phyloP scores from a whole-genome alignment of 2,329 filamentous ascomycete genomes.

The Whalleya microplaca region DNA sequence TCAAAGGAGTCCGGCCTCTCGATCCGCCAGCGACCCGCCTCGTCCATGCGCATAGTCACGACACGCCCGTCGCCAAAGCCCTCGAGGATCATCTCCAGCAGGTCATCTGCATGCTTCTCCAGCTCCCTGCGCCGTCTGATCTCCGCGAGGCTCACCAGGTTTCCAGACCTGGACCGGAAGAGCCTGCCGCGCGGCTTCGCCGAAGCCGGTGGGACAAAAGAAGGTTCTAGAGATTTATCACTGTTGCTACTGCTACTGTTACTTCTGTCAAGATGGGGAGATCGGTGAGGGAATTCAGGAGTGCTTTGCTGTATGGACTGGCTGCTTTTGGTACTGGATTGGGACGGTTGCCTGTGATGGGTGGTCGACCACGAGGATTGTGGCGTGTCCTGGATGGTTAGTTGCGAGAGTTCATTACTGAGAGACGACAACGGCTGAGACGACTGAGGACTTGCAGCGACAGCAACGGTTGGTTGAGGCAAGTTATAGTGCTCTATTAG shows the following conservation, averaged over 20 bases:
- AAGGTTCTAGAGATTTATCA: constrained; percentile 1
- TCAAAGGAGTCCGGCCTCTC: constrained; percentile 4
- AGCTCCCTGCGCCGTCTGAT: constrained; percentile 28
- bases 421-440: constrained; percentile 22
- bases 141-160: constrained; percentile 30
- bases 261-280: background rate
- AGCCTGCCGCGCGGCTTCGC: constrained; percentile 23
- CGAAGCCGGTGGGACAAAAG: constrained; percentile 2
- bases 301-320: constrained; percentile 13
- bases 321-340: constrained; percentile 10
- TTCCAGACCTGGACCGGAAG: constrained; percentile 33
- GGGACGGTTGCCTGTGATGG: constrained; percentile 10
- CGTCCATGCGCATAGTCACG: constrained; percentile 43
- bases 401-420: constrained; percentile 21
- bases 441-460: constrained; percentile 22
- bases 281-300: background rate
- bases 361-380: constrained; percentile 22
- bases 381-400: constrained; percentile 20
- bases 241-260: background rate
- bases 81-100: constrained; percentile 42
- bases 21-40: constrained; percentile 48
- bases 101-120: constrained; percentile 32
- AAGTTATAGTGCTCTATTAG: constrained; percentile 11
- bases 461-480: constrained; percentile 1
- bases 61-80: constrained; percentile 39